Base-by-base conservation (phyloP, 2,329 filamentous ascomycete species). In the Plenodomus biglobosus region DNA sequence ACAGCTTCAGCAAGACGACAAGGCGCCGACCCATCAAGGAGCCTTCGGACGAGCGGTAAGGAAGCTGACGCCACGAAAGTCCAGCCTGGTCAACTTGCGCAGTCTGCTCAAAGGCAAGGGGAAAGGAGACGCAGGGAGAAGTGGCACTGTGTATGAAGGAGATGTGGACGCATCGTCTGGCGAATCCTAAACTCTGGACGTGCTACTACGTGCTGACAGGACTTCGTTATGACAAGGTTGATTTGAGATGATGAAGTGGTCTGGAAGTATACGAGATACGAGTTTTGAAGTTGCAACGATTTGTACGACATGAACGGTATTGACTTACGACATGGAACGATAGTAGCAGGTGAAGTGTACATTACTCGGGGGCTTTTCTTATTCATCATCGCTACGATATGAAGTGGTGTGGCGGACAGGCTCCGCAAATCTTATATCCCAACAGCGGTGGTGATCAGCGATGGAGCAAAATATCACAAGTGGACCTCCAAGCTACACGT, bases 61-160 rank as follows among this genome's bases (percentile, higher is more conserved):
- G 38, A 70, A 64, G 50, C 53, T 71, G 50, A 70, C 68, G 30
- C 67, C 66, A 24, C 57, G 67, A 15, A 71, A 71, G 48, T 56
- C 55, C 48, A 70, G 67, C 52, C 55, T 71, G 18, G 65, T 62
- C 46, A 69, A 69, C 20, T 40, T 71, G 18, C 51, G 70, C 30
- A 71, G 65, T 36, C 40, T 71, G 16, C 51, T 71, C 30, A 71
- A 66, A 38, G 66, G 64, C 5, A 70, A 64, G 49, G 59, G 66
- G 16, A 61, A 50, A 42, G 46, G 38, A 8, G 56, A 64, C 13
- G 59, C 62, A 3, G n/a, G 20, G 6, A 56, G 49, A 32, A 35
- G 45, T 10, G 44, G 32, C 21, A 37, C 49, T 8, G 18, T 20
- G 18, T 24, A 22, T 13, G 48, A 52, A 17, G 30, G 40, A 1